Conservation (phyloP, 2,329 filamentous ascomycete genomes). For the Fusarium sp. region DNA sequence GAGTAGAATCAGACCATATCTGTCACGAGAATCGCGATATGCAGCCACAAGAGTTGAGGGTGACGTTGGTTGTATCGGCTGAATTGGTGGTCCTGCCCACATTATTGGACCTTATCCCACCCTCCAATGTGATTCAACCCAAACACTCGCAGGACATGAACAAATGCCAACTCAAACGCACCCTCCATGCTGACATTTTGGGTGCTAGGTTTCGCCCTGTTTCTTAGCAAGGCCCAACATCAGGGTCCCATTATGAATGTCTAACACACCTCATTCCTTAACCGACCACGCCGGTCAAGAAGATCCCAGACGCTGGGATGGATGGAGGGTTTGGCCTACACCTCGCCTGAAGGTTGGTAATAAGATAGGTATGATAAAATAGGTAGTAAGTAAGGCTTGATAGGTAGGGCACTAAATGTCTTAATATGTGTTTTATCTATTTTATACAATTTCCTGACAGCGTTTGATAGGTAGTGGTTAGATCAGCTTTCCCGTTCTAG, state of each 20-base stretch:
- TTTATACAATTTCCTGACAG: no score
- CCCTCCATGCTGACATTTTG: neutral
- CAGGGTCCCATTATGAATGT: neutral
- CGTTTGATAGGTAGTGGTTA: no score
- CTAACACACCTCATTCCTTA: neutral
- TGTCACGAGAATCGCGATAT: neutral
- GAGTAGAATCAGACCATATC: neutral
- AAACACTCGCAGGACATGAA: neutral
- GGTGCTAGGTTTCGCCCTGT: neutral
- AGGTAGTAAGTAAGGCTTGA: no score
- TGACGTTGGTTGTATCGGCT: neutral
- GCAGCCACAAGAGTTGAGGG: neutral
- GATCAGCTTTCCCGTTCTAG: no score
- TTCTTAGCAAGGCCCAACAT: neutral
- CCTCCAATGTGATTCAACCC: neutral
- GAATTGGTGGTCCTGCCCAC: neutral
- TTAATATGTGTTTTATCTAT: no score
- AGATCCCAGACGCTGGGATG: no score
- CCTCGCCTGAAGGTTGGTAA: no score
- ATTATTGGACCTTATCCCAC: neutral
- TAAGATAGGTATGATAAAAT: no score
- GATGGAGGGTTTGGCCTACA: no score
- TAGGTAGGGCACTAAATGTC: no score
- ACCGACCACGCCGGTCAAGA: neutral
- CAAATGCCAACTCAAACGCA: neutral